Percentiles rank a stretch among this genome's conserved stretches.
Evolutionary conservation across 495 filamentous ascomycete genomes (phyloP).

Genomic region (Penicillium roqueforti): DNA sequence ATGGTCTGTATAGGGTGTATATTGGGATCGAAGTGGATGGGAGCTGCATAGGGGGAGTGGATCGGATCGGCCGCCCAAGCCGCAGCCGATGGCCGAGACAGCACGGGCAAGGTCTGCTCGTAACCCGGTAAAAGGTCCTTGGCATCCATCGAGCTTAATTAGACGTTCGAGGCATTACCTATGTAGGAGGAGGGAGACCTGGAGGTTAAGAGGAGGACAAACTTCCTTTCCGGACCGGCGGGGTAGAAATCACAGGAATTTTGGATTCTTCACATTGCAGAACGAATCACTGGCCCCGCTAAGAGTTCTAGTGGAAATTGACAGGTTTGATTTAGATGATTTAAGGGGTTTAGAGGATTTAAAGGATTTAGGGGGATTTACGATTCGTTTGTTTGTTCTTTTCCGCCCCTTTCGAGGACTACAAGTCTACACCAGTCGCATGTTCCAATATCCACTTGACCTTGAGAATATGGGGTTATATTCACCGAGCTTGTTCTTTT

Average conservation of each 20-base stretch:
- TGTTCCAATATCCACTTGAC: no score
- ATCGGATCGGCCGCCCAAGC: slow-evolving; percentile 16
- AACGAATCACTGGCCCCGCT: slow-evolving; percentile 6
- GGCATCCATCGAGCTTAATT: slow-evolving; percentile 31
- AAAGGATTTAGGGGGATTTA: no score
- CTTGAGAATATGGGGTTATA: neutral
- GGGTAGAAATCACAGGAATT: slow-evolving; percentile 13
- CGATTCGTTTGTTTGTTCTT: no score
- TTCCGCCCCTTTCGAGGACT: no score
- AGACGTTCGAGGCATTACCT: slow-evolving; percentile 6
- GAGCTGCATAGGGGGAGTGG: slow-evolving; percentile 6
- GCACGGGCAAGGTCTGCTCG: slow-evolving; percentile 30
- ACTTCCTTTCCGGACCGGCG: slow-evolving; percentile 20
- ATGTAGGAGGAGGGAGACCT: neutral
- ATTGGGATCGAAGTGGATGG: neutral
- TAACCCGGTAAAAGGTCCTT: slow-evolving; percentile 26
- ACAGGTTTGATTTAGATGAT: neutral
- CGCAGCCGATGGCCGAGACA: slow-evolving; percentile 17
- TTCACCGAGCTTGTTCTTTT: neutral
- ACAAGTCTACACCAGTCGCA: no score
- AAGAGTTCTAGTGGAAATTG: slow-evolving; percentile 1
- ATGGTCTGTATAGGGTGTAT: neutral
- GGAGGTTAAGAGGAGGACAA: slow-evolving; percentile 11
- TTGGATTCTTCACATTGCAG: slow-evolving; percentile 5
- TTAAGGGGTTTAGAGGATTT: neutral